Evolutionary conservation across 257 asterid genomes (phyloP), one percentile per base, ranked within the genome.

Genomic region (Gentiana straminea): DNA sequence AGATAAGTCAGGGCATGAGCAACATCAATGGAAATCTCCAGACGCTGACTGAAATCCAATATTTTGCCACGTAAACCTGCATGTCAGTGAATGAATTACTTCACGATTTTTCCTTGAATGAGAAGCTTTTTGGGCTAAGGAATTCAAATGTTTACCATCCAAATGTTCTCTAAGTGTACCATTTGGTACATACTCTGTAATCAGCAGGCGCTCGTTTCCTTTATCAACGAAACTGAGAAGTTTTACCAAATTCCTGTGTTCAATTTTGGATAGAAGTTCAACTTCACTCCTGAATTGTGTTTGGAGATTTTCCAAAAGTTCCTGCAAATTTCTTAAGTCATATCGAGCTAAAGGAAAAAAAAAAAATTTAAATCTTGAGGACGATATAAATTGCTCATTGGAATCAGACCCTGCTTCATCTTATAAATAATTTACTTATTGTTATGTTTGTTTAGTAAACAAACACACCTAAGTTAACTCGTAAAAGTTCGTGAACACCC

Each of bases 101-200:
- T 54, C 46, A 44, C 61, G 58, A 33, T 49, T 47, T 8, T 13
- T 13, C 54, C 55, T 33, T 56, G 32, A 55, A 2, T 24, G 46
- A 52, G 33, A 41, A 41, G 46, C 46, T 41, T 41, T 41, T 1
- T 35, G 59, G 13, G 13, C 33, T 54, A 7, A 39, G 58, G 75
- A 59, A 39, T 67, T 64, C 15, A 59, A 58, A 70, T 54, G 68
- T 55, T 70, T 85, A 92, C 99, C 99, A 63, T 92, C 99, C 50
- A 92, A 75, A 76, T 88, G 94, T 66, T 92, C 99, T 75, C 99
- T 78, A 55, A 92, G 95, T 63, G 91, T 88, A 68, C 99, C 97
- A 52, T 92, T 92, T 36, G 97, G 83, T 54, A 92, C 95, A 69
- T 72, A 88, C 76, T 92, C 97, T n/a, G 95, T 92, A 64, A 92